These are phyloP conservation scores for Perkinsus chesapeaki DNA, from an alignment of 169 alveolate genomes.

Conservation along the genomic window DNA sequence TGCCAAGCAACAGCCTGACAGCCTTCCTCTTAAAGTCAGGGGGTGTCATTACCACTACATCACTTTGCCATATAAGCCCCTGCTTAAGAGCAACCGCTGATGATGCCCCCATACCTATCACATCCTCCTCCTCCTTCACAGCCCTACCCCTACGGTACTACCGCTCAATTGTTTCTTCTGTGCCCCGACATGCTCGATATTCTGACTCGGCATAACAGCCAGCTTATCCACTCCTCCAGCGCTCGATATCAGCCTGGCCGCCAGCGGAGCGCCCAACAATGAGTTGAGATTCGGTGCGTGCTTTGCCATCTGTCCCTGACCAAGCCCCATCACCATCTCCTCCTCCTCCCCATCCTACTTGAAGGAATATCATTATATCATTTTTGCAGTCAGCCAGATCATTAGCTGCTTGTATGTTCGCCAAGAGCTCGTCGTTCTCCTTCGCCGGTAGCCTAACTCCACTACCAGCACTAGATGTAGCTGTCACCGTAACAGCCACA, in stretches of 20 bases:
- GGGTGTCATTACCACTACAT: slow-evolving; percentile 53
- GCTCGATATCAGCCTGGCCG: slow-evolving; percentile 87
- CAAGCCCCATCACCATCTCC: slow-evolving; percentile 27
- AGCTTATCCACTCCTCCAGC: slow-evolving; percentile 85
- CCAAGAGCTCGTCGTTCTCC: background rate
- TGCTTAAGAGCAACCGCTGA: slow-evolving; percentile 4
- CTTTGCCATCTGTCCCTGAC: slow-evolving; percentile 74
- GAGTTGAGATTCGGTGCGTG: slow-evolving; percentile 92
- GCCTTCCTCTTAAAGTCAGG: slow-evolving; percentile 57
- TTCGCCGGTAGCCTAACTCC: background rate
- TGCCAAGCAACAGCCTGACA: slow-evolving; percentile 59
- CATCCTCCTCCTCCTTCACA: slow-evolving; percentile 19
- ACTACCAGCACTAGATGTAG: slow-evolving; percentile 53
- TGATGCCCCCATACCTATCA: slow-evolving; percentile 14
- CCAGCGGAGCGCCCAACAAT: slow-evolving; percentile 86
- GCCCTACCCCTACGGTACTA: slow-evolving; percentile 26
- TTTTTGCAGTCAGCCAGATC: background rate
- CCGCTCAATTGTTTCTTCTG: slow-evolving; percentile 39
- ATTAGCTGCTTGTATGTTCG: background rate
- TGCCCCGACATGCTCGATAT: slow-evolving; percentile 63
- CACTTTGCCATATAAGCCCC: slow-evolving; percentile 57
- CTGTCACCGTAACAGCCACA: slow-evolving; percentile 71
- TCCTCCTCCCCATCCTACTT: background rate
- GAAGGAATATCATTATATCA: background rate
- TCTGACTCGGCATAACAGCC: slow-evolving; percentile 80